These are phyloP conservation scores for Hymenoscyphus albidus DNA, from an alignment of 2,329 filamentous ascomycete genomes.

Conservation along the genomic window DNA sequence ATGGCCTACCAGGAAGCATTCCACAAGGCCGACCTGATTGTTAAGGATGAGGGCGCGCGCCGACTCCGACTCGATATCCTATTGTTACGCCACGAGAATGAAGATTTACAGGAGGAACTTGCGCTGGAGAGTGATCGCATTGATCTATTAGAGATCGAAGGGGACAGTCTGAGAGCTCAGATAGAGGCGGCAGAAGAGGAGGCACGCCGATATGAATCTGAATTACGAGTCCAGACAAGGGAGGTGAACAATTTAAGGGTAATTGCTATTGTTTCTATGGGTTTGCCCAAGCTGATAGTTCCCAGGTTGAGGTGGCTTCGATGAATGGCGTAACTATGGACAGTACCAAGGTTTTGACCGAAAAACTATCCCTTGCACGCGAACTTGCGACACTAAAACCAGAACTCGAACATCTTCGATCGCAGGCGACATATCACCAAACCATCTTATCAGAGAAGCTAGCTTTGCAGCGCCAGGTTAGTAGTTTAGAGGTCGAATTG, in stretches of 20 bases:
- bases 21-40: conserved; percentile 62
- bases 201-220: conserved; percentile 28
- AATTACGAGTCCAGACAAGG: conserved; percentile 47
- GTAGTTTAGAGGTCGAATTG: conserved; percentile 72
- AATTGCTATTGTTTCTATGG: conserved; percentile 16
- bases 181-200: conserved; percentile 45
- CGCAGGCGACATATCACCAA: conserved; percentile 59
- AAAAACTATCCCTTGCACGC: conserved; percentile 58
- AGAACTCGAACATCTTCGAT: conserved; percentile 58
- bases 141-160: conserved; percentile 48
- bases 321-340: conserved; percentile 65
- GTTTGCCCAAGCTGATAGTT: background rate
- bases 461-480: conserved; percentile 72
- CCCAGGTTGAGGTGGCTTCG: conserved; percentile 66
- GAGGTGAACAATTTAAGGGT: conserved; percentile 57
- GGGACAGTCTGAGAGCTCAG: conserved; percentile 46
- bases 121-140: conserved; percentile 57
- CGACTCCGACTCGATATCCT: conserved; percentile 65
- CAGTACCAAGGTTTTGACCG: conserved; percentile 64
- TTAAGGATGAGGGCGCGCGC: conserved; percentile 72
- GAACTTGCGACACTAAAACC: conserved; percentile 56
- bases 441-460: conserved; percentile 73
- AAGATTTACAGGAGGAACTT: conserved; percentile 61
- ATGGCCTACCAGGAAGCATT: conserved; percentile 63
- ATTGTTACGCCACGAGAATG: conserved; percentile 71